A percentile compares a stretch with the other conserved stretches of the same genome.
These are phyloP conservation scores for Phaeomoniella chlamydospora DNA, from an alignment of 2,329 filamentous ascomycete genomes.

Conservation along the genomic window DNA sequence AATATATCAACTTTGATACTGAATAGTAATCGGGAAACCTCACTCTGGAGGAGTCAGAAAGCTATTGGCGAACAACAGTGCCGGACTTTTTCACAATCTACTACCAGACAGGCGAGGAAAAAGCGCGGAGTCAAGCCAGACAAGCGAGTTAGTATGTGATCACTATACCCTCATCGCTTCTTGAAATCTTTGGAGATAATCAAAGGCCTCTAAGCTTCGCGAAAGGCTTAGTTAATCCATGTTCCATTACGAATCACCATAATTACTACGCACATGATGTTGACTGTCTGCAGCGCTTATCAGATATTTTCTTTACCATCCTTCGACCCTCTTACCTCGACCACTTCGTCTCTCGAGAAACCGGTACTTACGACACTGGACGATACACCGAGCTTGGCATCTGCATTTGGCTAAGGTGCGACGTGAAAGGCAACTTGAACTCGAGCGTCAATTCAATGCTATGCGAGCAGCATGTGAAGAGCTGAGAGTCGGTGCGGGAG, in stretches of 20 bases:
- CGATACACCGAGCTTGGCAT: slow-evolving; percentile 92
- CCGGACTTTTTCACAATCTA: slow-evolving; percentile 23
- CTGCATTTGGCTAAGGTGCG: slow-evolving; percentile 60
- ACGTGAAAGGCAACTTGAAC: slow-evolving; percentile 48
- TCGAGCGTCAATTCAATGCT: slow-evolving; percentile 65
- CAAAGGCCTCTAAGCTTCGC: too few species aligned
- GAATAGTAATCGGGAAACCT: too few species aligned
- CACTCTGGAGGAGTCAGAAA: too few species aligned
- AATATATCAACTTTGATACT: too few species aligned
- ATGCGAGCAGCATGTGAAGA: slow-evolving; percentile 82
- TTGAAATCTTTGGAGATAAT: too few species aligned
- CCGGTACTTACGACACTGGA: slow-evolving; percentile 89
- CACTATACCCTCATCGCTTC: slow-evolving; percentile 1
- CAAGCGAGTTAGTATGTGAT: slow-evolving; percentile 29
- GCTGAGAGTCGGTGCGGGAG: slow-evolving; percentile 41
- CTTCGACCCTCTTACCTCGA: slow-evolving; percentile 42
- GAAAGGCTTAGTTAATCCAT: too few species aligned
- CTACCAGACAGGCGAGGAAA: slow-evolving; percentile 23
- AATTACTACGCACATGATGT: slow-evolving; percentile 5
- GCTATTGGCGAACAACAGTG: slow-evolving; percentile 16
- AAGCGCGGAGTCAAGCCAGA: slow-evolving; percentile 16
- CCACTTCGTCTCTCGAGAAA: slow-evolving; percentile 82
- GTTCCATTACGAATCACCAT: slow-evolving; percentile 14
- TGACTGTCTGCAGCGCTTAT: slow-evolving; percentile 36
- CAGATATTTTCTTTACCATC: slow-evolving; percentile 56